Evolutionary conservation across 2,329 filamentous ascomycete genomes (phyloP).

Genomic region (Botrytis aclada): DNA sequence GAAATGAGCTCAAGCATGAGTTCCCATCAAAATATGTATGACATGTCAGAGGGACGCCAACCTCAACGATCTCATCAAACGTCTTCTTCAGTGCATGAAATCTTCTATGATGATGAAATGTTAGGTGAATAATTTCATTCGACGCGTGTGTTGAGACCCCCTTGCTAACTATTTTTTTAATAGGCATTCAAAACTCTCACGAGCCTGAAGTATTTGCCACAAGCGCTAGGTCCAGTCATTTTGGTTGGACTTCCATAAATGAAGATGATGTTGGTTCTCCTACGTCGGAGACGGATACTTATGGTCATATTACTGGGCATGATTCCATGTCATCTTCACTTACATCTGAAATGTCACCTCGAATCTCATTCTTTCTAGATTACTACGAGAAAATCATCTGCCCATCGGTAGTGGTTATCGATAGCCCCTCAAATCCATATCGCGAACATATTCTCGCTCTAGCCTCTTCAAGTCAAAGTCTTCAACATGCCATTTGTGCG

Average conservation of each 20-base stretch:
- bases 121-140: conserved; percentile 38
- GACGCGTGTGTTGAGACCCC: not conserved
- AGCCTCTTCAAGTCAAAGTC: conserved; percentile 71
- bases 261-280: conserved; percentile 38
- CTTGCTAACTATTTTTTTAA: conserved; percentile 24
- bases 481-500: conserved; percentile 92
- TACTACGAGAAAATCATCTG: conserved; percentile 94
- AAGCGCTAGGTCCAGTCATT: conserved; percentile 36
- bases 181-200: conserved; percentile 25
- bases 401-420: conserved; percentile 86
- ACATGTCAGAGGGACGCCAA: conserved; percentile 39
- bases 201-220: conserved; percentile 35
- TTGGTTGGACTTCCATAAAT: conserved; percentile 37
- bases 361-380: conserved; percentile 85
- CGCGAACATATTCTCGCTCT: conserved; percentile 77
- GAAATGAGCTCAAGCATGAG: conserved; percentile 59
- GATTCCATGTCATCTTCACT: conserved; percentile 52
- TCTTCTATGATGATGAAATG: conserved; percentile 41
- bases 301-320: conserved; percentile 37
- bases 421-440: conserved; percentile 82
- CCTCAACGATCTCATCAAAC: conserved; percentile 34
- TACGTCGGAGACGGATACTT: conserved; percentile 30
- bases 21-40: conserved; percentile 58
- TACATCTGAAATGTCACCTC: conserved; percentile 62
- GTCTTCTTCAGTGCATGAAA: conserved; percentile 33